Conservation (phyloP, 2,329 filamentous ascomycete genomes). For the Rhinocladiella mackenziei region DNA sequence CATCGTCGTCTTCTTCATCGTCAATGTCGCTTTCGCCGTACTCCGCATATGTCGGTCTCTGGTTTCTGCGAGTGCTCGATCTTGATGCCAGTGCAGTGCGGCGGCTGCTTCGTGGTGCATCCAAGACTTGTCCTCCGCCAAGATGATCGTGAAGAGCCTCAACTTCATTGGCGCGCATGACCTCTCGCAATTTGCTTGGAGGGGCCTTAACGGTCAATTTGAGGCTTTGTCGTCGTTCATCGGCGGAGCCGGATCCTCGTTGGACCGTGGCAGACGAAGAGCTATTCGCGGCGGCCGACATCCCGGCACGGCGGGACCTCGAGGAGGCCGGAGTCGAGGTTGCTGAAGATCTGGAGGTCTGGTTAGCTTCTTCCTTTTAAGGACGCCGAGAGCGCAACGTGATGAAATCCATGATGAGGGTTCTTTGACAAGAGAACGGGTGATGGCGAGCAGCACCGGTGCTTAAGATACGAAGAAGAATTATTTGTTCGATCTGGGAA, state of each 20-base stretch:
- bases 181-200: constrained; percentile 48
- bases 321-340: constrained; percentile 27
- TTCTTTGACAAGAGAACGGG: background rate
- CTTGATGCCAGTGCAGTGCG: constrained; percentile 23
- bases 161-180: constrained; percentile 34
- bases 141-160: constrained; percentile 41
- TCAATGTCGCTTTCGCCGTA: constrained; percentile 44
- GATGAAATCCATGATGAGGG: constrained; percentile 20
- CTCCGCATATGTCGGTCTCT: constrained; percentile 39
- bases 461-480: background rate
- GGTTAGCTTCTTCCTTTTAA: constrained; percentile 18
- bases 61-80: constrained; percentile 36
- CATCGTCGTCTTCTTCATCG: constrained; percentile 30
- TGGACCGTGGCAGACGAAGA: constrained; percentile 21
- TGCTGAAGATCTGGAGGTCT: constrained; percentile 17
- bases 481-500: background rate
- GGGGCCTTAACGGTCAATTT: constrained; percentile 49
- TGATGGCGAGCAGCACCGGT: background rate
- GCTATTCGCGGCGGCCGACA: constrained; percentile 9
- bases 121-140: constrained; percentile 44
- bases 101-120: constrained; percentile 45
- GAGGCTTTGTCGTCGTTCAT: constrained; percentile 41
- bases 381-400: constrained; percentile 14
- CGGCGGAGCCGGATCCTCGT: constrained; percentile 22
- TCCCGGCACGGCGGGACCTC: constrained; percentile 39